phyloP scores from a whole-genome alignment of 176 grass and related monocot genomes.

The Calamus simplicifolius region DNA sequence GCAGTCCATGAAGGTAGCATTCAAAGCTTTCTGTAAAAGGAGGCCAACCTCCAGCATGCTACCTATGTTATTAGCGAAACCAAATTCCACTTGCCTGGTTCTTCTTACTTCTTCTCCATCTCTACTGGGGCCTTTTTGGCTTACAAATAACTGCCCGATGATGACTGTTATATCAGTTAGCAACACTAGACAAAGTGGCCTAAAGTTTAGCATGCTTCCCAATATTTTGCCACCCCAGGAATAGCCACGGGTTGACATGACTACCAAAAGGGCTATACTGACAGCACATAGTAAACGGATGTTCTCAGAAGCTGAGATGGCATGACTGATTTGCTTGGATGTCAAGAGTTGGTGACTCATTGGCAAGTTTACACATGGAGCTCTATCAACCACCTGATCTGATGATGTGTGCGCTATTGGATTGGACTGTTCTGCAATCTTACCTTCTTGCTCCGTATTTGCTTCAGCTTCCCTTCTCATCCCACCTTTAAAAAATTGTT shows the following conservation, averaged over 20 bases:
- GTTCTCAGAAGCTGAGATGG: slow-evolving; percentile 52
- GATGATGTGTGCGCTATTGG: too few relatives aligned
- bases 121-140: slow-evolving; percentile 19
- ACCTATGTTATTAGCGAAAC: slow-evolving; percentile 37
- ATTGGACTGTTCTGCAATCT: too few relatives aligned
- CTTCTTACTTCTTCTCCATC: slow-evolving; percentile 12
- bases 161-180: slow-evolving; percentile 51
- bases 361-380: background rate
- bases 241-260: slow-evolving; percentile 42
- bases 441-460: too few relatives aligned
- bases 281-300: slow-evolving; percentile 48
- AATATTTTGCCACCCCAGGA: slow-evolving; percentile 30
- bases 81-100: slow-evolving; percentile 14
- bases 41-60: slow-evolving; percentile 40
- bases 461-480: too few relatives aligned
- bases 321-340: slow-evolving; percentile 37
- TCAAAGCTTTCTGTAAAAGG: slow-evolving; percentile 42
- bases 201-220: slow-evolving; percentile 33
- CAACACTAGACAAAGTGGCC: slow-evolving; percentile 58
- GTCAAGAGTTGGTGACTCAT: slow-evolving; percentile 31
- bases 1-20: slow-evolving; percentile 58
- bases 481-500: too few relatives aligned
- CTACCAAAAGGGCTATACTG: slow-evolving; percentile 40
- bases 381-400: too few relatives aligned
- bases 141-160: slow-evolving; percentile 31